These are phyloP conservation scores for Pugionium dolabratum DNA, from an alignment of 345 rosid species.

Conservation along the genomic window DNA sequence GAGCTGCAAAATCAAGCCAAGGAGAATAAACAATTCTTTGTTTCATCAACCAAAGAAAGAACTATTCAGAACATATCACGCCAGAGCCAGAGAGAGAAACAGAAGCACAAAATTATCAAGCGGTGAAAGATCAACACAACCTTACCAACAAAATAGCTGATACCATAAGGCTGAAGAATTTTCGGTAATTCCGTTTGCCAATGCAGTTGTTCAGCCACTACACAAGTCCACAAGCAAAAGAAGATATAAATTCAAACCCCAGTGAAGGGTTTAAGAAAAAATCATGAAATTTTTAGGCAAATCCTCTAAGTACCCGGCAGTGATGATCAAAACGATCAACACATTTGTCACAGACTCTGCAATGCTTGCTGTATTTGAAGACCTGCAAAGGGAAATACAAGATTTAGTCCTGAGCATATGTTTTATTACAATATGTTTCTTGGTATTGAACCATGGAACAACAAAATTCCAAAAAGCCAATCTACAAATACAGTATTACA, in stretches of 20 bases:
- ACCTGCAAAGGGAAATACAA: conserved; percentile 54
- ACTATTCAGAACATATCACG: not conserved
- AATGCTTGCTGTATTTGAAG: conserved; percentile 95
- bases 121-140: conserved; percentile 14
- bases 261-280: not conserved
- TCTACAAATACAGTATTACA: not conserved
- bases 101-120: not conserved
- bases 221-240: conserved; percentile 30
- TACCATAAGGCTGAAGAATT: conserved; percentile 93
- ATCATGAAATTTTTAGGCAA: not conserved
- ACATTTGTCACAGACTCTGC: conserved; percentile 97
- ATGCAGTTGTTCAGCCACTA: conserved; percentile 99
- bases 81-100: not conserved
- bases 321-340: conserved; percentile 94
- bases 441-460: not conserved
- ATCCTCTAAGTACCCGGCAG: conserved; percentile 70
- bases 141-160: conserved; percentile 86
- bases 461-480: conserved; percentile 1
- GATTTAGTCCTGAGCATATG: not conserved
- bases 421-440: not conserved
- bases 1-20: conserved; percentile 88
- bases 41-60: conserved; percentile 9
- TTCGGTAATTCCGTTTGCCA: conserved; percentile 80
- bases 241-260: conserved; percentile 12
- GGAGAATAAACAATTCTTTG: conserved; percentile 39